Evolutionary conservation across 2,329 filamentous ascomycete species (phyloP), one percentile per base, ranked within the genome.

Genomic region (Fusarium hainanense): DNA sequence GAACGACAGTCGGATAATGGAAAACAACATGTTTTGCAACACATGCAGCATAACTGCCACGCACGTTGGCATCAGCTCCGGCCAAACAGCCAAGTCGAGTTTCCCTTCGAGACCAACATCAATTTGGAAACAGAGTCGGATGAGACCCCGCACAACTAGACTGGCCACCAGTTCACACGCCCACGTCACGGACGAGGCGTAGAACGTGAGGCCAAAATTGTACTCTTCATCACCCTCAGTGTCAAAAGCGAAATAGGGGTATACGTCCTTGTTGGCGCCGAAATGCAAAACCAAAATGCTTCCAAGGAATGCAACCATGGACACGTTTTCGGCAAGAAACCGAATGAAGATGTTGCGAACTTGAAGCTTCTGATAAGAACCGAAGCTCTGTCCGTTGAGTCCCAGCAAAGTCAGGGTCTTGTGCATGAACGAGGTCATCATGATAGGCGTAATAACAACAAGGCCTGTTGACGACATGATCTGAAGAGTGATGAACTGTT

Each of bases 21-120:
- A 89, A 79, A 92, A 91, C 58, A 92, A 78, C 89, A 92, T 92
- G 77, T 91, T 92, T 79, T 92, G 89, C 78, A 91, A 75, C 52
- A 91, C 89, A 73, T 92, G 89, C 76, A 91, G 80, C 81, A 88
- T 88, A 23, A 91, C 89, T 23, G 87, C 88, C 21, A 90, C 87
- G 57, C 87, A 87, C 5, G 89, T 90, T 20, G 89, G 89, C 73
- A 92, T 78, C 73, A 92, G 78, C 80, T 91, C 89, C 4, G 89
- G 89, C 87, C 89, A 91, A 58, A 88, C 86, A 9, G 85, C 85
- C 70, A 92, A 80, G 77, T 92, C 89, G 65, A 87, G 80, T 78
- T 87, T 88, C 27, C 88, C 89, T 79, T 92, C 89, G 42, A 87
- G 81, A 20, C 88, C 89, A 52, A 91, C 88, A 69, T 89, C 86